Evolutionary conservation across 352 stramenopile species (phyloP).

Genomic region (Phytophthora cryptogea): DNA sequence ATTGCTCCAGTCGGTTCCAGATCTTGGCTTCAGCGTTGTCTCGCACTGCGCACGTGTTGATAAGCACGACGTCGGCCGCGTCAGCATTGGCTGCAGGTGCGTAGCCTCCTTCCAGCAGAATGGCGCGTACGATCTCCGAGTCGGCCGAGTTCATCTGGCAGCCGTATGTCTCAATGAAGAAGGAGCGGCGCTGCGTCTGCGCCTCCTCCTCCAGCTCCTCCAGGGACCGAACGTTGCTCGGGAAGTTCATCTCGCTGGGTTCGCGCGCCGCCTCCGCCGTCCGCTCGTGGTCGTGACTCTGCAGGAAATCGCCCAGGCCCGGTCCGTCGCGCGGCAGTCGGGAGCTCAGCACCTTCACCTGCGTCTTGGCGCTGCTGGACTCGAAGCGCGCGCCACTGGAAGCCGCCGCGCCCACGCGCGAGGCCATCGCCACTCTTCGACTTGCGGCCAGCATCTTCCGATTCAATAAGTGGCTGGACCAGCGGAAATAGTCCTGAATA

Average conservation of each 20-base stretch:
- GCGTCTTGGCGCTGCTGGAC: conserved; percentile 30
- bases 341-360: conserved; percentile 30
- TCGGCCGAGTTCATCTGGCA: conserved; percentile 99
- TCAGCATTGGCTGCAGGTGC: conserved; percentile 62
- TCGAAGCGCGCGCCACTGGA: conserved; percentile 23
- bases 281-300: conserved; percentile 37
- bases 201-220: conserved; percentile 53
- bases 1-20: conserved; percentile 82
- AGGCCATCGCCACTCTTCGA: conserved; percentile 15
- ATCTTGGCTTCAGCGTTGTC: conserved; percentile 98
- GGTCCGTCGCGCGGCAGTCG: conserved; percentile 50
- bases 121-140: conserved; percentile 96
- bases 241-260: conserved; percentile 83
- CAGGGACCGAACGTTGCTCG: conserved; percentile 47
- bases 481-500: conserved; percentile 8
- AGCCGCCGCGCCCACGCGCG: neutral
- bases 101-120: conserved; percentile 88
- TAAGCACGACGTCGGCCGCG: conserved; percentile 94
- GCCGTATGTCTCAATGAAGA: conserved; percentile 96
- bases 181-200: conserved; percentile 42
- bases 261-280: conserved; percentile 33
- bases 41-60: conserved; percentile 99
- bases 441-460: conserved; percentile 25
- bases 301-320: conserved; percentile 75
- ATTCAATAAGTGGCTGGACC: conserved; percentile 13